phyloP scores from a whole-genome alignment of 1,139 yeast species.

The Geotrichum siamense region DNA sequence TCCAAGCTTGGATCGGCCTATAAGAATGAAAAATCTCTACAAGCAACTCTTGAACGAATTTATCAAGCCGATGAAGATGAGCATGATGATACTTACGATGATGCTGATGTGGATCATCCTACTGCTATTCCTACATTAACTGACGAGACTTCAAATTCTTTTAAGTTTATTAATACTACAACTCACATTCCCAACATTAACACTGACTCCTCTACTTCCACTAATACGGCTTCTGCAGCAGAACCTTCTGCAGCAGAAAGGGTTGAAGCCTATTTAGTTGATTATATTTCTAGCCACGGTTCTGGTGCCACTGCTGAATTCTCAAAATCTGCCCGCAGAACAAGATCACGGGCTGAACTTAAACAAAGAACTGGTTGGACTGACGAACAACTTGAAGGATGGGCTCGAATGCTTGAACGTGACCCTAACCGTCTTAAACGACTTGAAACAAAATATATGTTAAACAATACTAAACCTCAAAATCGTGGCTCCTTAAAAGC shows the following conservation, averaged over 20 bases:
- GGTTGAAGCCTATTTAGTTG: slow-evolving; percentile 53
- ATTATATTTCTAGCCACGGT: slow-evolving; percentile 40
- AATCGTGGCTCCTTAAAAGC: slow-evolving; percentile 17
- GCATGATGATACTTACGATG: slow-evolving; percentile 79
- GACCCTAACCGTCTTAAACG: slow-evolving; percentile 50
- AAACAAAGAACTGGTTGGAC: slow-evolving; percentile 57
- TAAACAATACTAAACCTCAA: slow-evolving; percentile 22
- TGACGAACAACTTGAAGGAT: slow-evolving; percentile 88
- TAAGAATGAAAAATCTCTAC: slow-evolving; percentile 41
- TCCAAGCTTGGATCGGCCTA: slow-evolving; percentile 13
- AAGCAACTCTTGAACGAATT: slow-evolving; percentile 56
- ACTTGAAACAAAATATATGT: slow-evolving; percentile 56
- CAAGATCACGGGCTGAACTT: slow-evolving; percentile 47
- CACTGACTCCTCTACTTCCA: slow-evolving; percentile 16
- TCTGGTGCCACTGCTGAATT: slow-evolving; percentile 45
- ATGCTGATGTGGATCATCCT: slow-evolving; percentile 44
- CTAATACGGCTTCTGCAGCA: slow-evolving; percentile 22
- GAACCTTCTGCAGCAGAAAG: slow-evolving; percentile 22
- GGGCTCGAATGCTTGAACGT: slow-evolving; percentile 70
- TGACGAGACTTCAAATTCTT: slow-evolving; percentile 15
- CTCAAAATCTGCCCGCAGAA: slow-evolving; percentile 45
- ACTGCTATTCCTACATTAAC: slow-evolving; percentile 34
- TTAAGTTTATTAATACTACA: slow-evolving; percentile 22
- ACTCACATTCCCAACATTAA: slow-evolving; percentile 22
- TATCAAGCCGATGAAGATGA: slow-evolving; percentile 72